Percentiles rank a stretch among this genome's conserved stretches.
phyloP scores from a whole-genome alignment of 768 basidiomycete species.

The Boletus bicolor region DNA sequence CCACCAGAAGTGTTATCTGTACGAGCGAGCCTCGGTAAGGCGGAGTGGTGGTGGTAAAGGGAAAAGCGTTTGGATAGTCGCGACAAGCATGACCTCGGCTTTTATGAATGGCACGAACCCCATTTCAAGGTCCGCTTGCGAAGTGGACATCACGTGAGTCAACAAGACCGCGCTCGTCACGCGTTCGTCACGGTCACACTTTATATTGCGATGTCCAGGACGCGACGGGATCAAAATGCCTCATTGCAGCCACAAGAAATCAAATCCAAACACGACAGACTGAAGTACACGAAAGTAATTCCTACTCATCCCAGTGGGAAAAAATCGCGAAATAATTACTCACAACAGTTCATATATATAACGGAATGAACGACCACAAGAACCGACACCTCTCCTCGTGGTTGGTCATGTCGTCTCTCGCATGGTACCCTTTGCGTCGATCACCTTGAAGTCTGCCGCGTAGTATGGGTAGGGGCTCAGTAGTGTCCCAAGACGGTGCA shows the following conservation, averaged over 20 bases:
- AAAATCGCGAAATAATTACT: neutral
- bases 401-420: conserved; percentile 8
- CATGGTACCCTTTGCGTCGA: conserved; percentile 25
- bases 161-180: conserved; percentile 36
- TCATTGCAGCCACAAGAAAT: neutral
- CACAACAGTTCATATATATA: neutral
- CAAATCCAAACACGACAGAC: neutral
- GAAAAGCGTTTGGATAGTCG: conserved; percentile 26
- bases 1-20: conserved; percentile 25
- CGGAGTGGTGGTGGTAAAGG: conserved; percentile 31
- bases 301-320: neutral
- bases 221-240: neutral
- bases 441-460: conserved; percentile 47
- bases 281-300: neutral
- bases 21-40: conserved; percentile 12
- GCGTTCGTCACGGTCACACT: conserved; percentile 30
- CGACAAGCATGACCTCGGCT: conserved; percentile 27
- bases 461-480: conserved; percentile 57
- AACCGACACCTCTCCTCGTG: neutral
- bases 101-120: conserved; percentile 32
- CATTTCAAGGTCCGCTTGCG: conserved; percentile 35
- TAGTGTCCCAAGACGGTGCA: conserved; percentile 61
- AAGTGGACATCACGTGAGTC: conserved; percentile 30
- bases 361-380: neutral
- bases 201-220: conserved; percentile 3